Conservation (phyloP, 2,329 filamentous ascomycete species). For the Paraconiothyrium brasiliense region DNA sequence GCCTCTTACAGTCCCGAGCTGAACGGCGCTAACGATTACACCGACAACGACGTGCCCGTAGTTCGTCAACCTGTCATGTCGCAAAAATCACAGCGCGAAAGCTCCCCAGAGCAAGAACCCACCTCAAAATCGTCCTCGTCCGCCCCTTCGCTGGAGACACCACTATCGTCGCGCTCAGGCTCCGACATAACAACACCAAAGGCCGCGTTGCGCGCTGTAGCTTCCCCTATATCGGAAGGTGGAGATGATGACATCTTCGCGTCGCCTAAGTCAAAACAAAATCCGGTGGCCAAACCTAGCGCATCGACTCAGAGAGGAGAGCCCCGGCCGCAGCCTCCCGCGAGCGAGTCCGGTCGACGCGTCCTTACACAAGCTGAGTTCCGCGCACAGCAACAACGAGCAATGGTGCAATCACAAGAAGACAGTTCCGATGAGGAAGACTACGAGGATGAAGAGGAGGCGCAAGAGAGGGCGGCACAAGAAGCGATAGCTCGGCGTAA, state of each 20-base stretch:
- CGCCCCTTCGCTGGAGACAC: conserved; percentile 43
- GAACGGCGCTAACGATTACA: conserved; percentile 34
- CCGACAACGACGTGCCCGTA: conserved; percentile 38
- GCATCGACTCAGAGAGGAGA: conserved; percentile 22
- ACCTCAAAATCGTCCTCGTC: conserved; percentile 43
- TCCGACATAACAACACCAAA: conserved; percentile 45
- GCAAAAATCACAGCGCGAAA: conserved; percentile 31
- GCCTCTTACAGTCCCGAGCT: conserved; percentile 45
- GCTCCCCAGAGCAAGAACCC: conserved; percentile 35
- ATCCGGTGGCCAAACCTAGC: conserved; percentile 18
- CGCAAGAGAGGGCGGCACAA: conserved; percentile 43
- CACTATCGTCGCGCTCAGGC: conserved; percentile 42
- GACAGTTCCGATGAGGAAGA: conserved; percentile 46
- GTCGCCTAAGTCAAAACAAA: conserved; percentile 22
- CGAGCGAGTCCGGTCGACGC: conserved; percentile 28
- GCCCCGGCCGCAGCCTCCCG: conserved; percentile 21
- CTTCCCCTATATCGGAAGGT: conserved; percentile 30
- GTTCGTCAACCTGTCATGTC: conserved; percentile 41
- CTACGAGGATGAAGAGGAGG: conserved; percentile 51
- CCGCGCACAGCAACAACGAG: conserved; percentile 40
- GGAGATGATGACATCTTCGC: conserved; percentile 47
- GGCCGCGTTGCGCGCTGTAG: conserved; percentile 32
- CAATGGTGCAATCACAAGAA: conserved; percentile 35
- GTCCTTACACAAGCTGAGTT: conserved; percentile 49
- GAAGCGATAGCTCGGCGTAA: conserved; percentile 44